phyloP scores from a whole-genome alignment of 371 early-diverging fungal species.

The Mucor plumbeus region DNA sequence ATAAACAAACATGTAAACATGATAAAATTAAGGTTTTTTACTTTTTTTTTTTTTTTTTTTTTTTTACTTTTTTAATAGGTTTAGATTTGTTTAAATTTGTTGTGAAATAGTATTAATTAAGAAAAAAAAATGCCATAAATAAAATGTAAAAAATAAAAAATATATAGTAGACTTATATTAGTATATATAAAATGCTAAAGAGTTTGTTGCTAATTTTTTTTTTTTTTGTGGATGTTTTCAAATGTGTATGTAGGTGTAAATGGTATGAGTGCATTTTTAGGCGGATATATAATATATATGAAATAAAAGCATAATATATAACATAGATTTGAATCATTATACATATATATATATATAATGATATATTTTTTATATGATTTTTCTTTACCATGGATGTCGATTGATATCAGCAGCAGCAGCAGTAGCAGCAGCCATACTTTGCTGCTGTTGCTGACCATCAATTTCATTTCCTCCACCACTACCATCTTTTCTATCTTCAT shows the following conservation, averaged over 20 bases:
- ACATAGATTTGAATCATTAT: not conserved
- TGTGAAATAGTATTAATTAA: not conserved
- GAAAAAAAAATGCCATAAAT: not conserved
- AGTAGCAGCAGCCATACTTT: not conserved
- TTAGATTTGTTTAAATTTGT: not conserved
- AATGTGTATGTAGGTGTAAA: too few species aligned
- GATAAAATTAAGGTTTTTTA: not conserved
- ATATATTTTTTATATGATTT: not conserved
- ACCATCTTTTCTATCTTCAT: not conserved
- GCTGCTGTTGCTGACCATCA: not conserved
- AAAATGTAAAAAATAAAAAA: not conserved
- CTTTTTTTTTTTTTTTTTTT: not conserved
- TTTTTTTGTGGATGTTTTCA: too few species aligned
- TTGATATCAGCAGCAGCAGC: not conserved
- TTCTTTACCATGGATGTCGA: conserved; percentile 5
- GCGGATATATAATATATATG: too few species aligned
- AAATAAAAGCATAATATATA: conserved; percentile 2
- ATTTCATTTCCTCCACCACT: not conserved
- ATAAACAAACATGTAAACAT: not conserved
- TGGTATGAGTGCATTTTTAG: not conserved
- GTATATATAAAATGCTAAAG: not conserved
- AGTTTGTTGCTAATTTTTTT: not conserved
- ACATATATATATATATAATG: not conserved
- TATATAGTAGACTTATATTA: not conserved
- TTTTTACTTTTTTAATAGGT: not conserved